Evolutionary conservation across 2,329 filamentous ascomycete genomes (phyloP).

Genomic region (Paraconiothyrium brasiliense): DNA sequence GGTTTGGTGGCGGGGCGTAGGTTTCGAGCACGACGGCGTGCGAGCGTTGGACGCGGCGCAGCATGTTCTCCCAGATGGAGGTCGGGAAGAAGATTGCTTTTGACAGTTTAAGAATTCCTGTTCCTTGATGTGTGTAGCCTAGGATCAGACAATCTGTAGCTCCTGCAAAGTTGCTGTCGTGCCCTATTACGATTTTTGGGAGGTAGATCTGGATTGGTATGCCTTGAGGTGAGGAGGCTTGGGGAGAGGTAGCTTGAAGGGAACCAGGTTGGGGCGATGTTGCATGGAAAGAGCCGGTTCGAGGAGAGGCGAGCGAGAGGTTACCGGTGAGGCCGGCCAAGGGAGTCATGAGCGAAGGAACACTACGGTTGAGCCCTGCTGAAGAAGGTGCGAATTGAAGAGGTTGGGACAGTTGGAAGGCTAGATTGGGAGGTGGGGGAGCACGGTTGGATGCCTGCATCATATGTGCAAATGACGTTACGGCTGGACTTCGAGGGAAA

Average conservation of each 20-base stretch:
- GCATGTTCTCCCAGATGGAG: constrained; percentile 30
- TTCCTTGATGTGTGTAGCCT: constrained; percentile 28
- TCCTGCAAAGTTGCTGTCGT: constrained; percentile 14
- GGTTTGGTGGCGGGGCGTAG: constrained; percentile 23
- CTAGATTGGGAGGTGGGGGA: constrained; percentile 5
- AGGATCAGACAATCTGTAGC: constrained; percentile 44
- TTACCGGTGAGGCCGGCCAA: constrained; percentile 7
- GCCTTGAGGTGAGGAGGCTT: constrained; percentile 10
- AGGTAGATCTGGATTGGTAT: constrained; percentile 44
- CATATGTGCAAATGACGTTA: not conserved
- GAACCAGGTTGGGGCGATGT: not conserved
- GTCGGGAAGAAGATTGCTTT: constrained; percentile 39
- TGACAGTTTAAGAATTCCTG: constrained; percentile 22
- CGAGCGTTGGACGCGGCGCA: constrained; percentile 22
- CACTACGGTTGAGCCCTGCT: not conserved
- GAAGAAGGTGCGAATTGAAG: not conserved
- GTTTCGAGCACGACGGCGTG: constrained; percentile 33
- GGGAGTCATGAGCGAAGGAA: constrained; percentile 11
- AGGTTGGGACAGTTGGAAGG: not conserved
- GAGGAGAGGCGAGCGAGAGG: constrained; percentile 8
- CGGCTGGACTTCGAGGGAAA: not conserved
- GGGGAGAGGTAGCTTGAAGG: not conserved
- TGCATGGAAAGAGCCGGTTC: not conserved
- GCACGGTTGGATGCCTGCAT: not conserved
- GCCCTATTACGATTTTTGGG: constrained; percentile 30